Conservation (phyloP, 805 yeast genomes). For the Candida maesae region DNA sequence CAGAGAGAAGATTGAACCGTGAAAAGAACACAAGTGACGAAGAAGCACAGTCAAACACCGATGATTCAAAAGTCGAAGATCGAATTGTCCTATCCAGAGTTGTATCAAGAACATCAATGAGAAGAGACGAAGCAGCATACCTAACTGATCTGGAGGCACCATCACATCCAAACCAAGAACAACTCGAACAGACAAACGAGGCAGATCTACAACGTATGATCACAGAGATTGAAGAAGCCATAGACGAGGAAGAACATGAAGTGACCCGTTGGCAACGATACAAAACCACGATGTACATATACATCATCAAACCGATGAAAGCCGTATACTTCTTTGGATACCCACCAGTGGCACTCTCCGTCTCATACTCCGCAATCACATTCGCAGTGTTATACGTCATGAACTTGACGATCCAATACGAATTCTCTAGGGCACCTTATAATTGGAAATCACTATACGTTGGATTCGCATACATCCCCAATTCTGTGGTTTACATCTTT, state of each 20-base stretch:
- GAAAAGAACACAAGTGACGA: constrained; percentile 4
- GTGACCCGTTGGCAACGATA: constrained; percentile 23
- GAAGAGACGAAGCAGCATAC: constrained; percentile 6
- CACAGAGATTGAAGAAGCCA: constrained; percentile 26
- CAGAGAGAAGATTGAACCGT: constrained; percentile 31
- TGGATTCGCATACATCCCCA: constrained; percentile 80
- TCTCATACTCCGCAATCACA: constrained; percentile 64
- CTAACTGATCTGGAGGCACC: constrained; percentile 9
- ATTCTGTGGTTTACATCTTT: constrained; percentile 69
- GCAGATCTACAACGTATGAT: constrained; percentile 25
- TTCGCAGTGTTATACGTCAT: constrained; percentile 69
- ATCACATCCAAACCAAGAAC: constrained; percentile 5
- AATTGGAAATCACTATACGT: constrained; percentile 59
- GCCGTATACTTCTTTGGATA: constrained; percentile 57
- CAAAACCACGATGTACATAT: constrained; percentile 39
- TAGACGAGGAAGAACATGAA: constrained; percentile 13
- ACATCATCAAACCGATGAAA: constrained; percentile 54
- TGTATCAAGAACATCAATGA: constrained; percentile 9
- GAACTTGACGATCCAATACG: constrained; percentile 67
- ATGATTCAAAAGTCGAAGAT: background rate
- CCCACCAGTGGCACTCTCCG: constrained; percentile 71
- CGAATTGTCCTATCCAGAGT: constrained; percentile 5
- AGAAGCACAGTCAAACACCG: constrained; percentile 1
- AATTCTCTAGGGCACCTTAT: constrained; percentile 63
- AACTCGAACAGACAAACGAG: constrained; percentile 7